phyloP scores from a whole-genome alignment of 352 stramenopile species.

The Globisporangium cylindrosporum region DNA sequence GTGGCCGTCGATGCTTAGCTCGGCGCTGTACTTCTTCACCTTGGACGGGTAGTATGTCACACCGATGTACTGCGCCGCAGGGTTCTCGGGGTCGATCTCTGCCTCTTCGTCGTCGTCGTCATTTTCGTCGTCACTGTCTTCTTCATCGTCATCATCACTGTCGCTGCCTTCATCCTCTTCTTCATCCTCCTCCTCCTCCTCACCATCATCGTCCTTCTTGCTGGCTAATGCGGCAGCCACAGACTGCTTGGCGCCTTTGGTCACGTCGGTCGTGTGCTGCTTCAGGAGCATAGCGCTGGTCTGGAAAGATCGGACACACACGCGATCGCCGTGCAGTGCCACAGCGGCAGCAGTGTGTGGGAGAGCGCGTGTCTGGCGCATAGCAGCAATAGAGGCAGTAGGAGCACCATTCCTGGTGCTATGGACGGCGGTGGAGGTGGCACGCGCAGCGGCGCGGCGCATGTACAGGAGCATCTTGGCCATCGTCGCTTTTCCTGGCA shows the following conservation, averaged over 20 bases:
- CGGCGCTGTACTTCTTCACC: constrained; percentile 85
- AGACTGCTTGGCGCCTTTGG: constrained; percentile 15
- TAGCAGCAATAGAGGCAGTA: neutral
- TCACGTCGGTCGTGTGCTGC: constrained; percentile 25
- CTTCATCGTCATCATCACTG: constrained; percentile 15
- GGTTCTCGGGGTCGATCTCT: constrained; percentile 28
- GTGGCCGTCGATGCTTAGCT: constrained; percentile 63
- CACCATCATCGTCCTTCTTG: constrained; percentile 7
- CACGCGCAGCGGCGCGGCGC: constrained; percentile 11
- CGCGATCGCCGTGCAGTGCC: neutral
- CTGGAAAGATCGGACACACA: constrained; percentile 14
- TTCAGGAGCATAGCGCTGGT: constrained; percentile 17
- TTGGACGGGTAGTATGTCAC: constrained; percentile 62
- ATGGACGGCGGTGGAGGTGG: neutral
- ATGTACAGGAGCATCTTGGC: constrained; percentile 15
- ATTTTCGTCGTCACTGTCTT: constrained; percentile 19
- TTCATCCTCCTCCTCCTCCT: constrained; percentile 1
- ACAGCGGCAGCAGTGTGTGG: neutral
- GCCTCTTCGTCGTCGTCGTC: constrained; percentile 30
- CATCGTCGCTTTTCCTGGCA: constrained; percentile 7
- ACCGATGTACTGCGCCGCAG: constrained; percentile 53
- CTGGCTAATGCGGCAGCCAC: constrained; percentile 12
- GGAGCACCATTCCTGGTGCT: neutral
- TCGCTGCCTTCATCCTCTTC: constrained; percentile 14
- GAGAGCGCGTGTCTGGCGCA: neutral